Conservation (phyloP, 345 rosid species). For the Murraya koenigii region DNA sequence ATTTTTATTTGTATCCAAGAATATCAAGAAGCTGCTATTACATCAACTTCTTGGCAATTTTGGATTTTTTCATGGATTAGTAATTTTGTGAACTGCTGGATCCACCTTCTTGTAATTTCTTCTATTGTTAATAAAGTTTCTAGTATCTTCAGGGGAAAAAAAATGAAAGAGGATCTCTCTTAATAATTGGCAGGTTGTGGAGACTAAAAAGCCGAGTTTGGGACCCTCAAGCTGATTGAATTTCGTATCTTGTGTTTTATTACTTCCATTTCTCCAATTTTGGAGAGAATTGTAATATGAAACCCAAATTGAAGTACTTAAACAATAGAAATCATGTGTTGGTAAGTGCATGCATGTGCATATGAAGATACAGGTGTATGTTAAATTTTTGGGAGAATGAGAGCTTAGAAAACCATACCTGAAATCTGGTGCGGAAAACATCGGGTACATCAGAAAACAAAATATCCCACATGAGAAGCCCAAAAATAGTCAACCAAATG, state of each 20-base stretch:
- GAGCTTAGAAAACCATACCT: slow-evolving; percentile 41
- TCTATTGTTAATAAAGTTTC: neutral
- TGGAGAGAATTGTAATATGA: neutral
- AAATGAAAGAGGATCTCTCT: too few species aligned
- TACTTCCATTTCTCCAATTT: neutral
- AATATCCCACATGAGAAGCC: slow-evolving; percentile 90
- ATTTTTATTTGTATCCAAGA: neutral
- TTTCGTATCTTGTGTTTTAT: neutral
- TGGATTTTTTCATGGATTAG: neutral
- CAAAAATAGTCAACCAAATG: slow-evolving; percentile 88
- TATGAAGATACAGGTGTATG: neutral
- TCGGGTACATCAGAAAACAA: slow-evolving; percentile 67
- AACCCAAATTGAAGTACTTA: neutral
- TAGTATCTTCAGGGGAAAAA: neutral
- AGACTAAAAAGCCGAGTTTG: too few species aligned
- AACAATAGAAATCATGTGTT: neutral
- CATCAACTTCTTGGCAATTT: neutral
- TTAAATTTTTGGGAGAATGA: neutral
- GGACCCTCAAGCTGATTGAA: neutral
- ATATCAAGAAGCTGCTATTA: neutral
- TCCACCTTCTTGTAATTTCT: neutral
- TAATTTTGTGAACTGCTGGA: neutral
- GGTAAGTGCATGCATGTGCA: neutral
- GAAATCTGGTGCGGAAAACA: slow-evolving; percentile 78
- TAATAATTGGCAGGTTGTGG: neutral